Evolutionary conservation across 1,139 yeast species (phyloP), one percentile per base, ranked within the genome.

Genomic region (Kodamaea anthophila): DNA sequence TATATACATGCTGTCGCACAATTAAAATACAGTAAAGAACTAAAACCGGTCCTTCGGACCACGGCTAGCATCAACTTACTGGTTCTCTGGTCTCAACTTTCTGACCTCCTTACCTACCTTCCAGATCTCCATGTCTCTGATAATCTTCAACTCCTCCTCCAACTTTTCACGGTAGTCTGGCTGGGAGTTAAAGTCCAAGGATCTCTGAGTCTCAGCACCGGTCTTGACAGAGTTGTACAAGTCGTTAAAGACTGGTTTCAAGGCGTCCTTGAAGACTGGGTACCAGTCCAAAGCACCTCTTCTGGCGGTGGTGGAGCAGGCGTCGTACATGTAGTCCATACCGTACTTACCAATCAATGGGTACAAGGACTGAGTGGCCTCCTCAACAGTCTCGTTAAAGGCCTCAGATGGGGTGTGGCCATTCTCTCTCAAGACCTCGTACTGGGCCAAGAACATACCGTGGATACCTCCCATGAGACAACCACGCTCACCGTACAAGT

Each of bases 281-380:
- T 91, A 88, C 98, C 98, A 91, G 77, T 91, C 98, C 57, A 91
- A 79, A 60, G 98, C 98, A 77, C 98, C 98, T 76, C 98, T 87
- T 78, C 97, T 86, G 53, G 98, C 98, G 51, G 98, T 91, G 61
- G 98, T 91, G 49, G 98, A 91, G 73, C 98, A 91, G 53, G 98
- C 98, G 61, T 88, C 97, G 80, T 91, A 91, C 98, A 91, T 91
- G 91, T 91, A 91, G 73, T 91, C 98, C 98, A 91, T 91, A 74
- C 98, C 98, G 77, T 91, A 84, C 72, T 85, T 86, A 70, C 98
- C 98, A 54, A 91, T 69, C 75, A 91, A 81, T 69, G 98, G 98
- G 84, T 91, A 91, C 55, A 91, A 77, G 37, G 97, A 91, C 75
- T 91, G 98, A 46, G 98, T 91, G 49, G 98, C 98, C 74, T 91